A percentile compares a stretch with the other conserved stretches of the same genome.
Evolutionary conservation across 2,329 filamentous ascomycete species (phyloP).

Genomic region (Cladorrhinum sp.): DNA sequence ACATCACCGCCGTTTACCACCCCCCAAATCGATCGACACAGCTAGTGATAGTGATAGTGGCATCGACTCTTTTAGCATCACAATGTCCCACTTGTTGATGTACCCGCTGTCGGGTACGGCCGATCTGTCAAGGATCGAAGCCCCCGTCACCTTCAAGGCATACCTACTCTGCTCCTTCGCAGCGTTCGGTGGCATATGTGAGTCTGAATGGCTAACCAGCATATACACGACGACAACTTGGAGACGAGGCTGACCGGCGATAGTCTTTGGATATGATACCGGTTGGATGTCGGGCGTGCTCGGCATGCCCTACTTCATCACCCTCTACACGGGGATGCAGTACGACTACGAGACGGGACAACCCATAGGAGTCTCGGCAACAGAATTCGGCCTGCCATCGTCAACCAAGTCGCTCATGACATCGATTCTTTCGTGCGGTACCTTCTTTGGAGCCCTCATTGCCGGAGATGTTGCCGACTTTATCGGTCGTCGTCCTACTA

Average conservation of each 20-base stretch:
- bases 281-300: conserved; percentile 54
- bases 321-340: conserved; percentile 37
- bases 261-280: conserved; percentile 56
- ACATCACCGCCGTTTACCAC: not conserved
- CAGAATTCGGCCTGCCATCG: conserved; percentile 25
- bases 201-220: conserved; percentile 6
- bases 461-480: conserved; percentile 64
- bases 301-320: conserved; percentile 38
- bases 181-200: conserved; percentile 55
- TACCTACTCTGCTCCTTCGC: conserved; percentile 60
- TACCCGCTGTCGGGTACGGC: conserved; percentile 36
- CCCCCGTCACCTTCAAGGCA: conserved; percentile 56
- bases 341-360: conserved; percentile 29
- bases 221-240: not conserved
- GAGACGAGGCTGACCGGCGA: not conserved
- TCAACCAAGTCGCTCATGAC: conserved; percentile 49
- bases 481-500: conserved; percentile 58
- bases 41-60: not conserved
- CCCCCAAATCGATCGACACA: not conserved
- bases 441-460: conserved; percentile 63
- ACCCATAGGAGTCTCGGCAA: conserved; percentile 25
- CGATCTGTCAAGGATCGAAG: conserved; percentile 54
- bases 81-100: conserved; percentile 32
- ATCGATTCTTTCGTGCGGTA: conserved; percentile 62
- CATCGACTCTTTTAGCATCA: conserved; percentile 5